phyloP scores from a whole-genome alignment of 441 rosid species.

The Bocquillonia castaneifolia region DNA sequence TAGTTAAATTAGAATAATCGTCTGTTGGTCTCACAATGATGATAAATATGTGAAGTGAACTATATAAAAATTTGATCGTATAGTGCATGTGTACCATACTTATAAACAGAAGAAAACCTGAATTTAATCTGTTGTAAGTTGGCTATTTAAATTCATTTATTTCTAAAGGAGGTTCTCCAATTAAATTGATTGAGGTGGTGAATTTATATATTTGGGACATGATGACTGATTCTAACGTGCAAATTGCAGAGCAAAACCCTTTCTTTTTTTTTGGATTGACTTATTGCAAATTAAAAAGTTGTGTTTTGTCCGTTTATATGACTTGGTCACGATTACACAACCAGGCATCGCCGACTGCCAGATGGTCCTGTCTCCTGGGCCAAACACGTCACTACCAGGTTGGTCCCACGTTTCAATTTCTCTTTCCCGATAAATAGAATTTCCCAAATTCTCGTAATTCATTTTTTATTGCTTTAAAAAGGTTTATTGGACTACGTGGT shows the following conservation, averaged over 20 bases:
- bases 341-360: constrained; percentile 21
- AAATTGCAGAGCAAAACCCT: neutral
- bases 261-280: neutral
- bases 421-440: neutral
- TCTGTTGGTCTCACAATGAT: no score
- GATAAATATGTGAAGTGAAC: no score
- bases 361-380: constrained; percentile 28
- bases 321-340: constrained; percentile 21
- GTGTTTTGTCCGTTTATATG: constrained; percentile 28
- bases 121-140: no score
- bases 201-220: neutral
- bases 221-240: neutral
- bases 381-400: constrained; percentile 16
- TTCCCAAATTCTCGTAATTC: constrained; percentile 26
- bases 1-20: no score
- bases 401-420: constrained; percentile 27
- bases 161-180: no score
- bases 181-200: neutral
- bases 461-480: neutral
- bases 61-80: no score
- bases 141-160: no score
- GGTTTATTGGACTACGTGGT: neutral
- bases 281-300: constrained; percentile 27
- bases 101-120: no score
- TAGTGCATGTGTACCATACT: no score